phyloP scores from a whole-genome alignment of 164 flowering plant genomes.

The Magnolia kwangsiensis region DNA sequence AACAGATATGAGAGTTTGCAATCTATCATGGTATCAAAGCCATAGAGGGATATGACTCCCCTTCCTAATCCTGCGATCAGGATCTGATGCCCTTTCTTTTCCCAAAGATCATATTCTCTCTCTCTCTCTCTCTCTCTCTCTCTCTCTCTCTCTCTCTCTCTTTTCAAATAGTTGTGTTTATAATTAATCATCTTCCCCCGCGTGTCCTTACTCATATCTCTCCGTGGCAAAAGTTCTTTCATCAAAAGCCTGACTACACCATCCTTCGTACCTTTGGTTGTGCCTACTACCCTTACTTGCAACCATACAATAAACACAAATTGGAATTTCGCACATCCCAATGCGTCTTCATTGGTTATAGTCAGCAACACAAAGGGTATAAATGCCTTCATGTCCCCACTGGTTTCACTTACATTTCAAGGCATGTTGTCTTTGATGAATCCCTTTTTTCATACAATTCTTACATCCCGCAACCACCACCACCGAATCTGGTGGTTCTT shows the following conservation, averaged over 20 bases:
- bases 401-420: not conserved
- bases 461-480: not conserved
- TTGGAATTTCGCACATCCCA: conserved; percentile 2
- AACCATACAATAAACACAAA: not conserved
- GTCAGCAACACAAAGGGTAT: conserved; percentile 2
- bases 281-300: conserved; percentile 4
- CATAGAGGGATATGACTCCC: too few relatives aligned
- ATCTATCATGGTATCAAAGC: too few relatives aligned
- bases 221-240: not conserved
- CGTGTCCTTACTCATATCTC: not conserved
- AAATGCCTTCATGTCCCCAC: not conserved
- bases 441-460: not conserved
- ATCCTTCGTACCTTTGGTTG: conserved; percentile 5
- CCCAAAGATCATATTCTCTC: too few relatives aligned
- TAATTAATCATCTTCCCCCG: too few relatives aligned
- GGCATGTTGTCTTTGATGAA: conserved; percentile 14
- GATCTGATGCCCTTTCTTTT: too few relatives aligned
- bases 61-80: too few relatives aligned
- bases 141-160: too few relatives aligned
- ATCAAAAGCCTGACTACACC: not conserved
- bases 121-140: too few relatives aligned
- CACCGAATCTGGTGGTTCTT: not conserved
- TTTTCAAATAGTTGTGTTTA: not conserved
- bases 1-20: too few relatives aligned
- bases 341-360: conserved; percentile 11